Conservation (phyloP, 176 grass and related monocot genomes). For the Themeda triandra region DNA sequence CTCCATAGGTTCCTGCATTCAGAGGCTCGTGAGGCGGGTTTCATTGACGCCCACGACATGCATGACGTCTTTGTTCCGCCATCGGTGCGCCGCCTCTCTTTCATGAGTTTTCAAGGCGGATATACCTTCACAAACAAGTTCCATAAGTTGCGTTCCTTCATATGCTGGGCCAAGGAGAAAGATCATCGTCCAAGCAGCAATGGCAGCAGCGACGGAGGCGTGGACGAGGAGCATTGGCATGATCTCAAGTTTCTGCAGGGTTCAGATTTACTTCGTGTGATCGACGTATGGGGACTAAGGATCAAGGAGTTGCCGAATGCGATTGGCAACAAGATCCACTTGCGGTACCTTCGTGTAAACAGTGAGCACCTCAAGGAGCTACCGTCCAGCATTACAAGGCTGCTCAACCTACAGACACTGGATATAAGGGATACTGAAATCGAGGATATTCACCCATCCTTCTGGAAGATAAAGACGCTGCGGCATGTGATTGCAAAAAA, state of each 20-base stretch:
- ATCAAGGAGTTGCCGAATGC: neutral
- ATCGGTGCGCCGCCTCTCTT: neutral
- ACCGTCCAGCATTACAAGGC: neutral
- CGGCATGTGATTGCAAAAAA: neutral
- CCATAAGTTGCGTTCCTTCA: neutral
- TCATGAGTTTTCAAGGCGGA: neutral
- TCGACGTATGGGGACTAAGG: neutral
- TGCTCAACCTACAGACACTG: neutral
- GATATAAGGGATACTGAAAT: neutral
- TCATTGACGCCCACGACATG: constrained; percentile 10
- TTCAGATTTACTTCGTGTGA: neutral
- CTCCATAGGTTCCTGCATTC: neutral
- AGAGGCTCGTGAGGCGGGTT: neutral
- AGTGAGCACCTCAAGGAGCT: neutral
- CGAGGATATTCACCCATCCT: neutral
- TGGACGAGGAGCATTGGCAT: neutral
- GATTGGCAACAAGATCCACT: neutral
- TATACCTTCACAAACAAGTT: neutral
- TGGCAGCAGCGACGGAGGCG: neutral
- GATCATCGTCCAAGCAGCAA: neutral
- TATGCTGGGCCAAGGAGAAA: neutral
- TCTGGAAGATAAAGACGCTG: neutral
- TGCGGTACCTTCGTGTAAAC: neutral
- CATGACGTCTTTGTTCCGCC: neutral
- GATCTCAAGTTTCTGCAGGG: neutral